Conservation (phyloP, 2,329 filamentous ascomycete genomes). For the Ascomycota sp. region DNA sequence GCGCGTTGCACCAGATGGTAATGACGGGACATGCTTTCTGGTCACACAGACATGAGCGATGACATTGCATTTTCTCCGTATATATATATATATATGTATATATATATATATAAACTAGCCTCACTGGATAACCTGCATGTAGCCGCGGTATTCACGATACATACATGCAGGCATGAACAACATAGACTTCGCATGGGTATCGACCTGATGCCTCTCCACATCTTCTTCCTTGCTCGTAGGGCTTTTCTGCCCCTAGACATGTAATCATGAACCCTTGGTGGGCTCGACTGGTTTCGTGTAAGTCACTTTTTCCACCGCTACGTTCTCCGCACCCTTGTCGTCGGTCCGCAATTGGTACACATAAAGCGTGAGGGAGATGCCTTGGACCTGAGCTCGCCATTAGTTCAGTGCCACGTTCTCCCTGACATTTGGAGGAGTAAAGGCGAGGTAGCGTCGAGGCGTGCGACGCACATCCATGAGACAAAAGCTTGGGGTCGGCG, state of each 20-base stretch:
- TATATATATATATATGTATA: no score
- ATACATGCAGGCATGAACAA: no score
- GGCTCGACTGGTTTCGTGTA: slow-evolving; percentile 55
- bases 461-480: slow-evolving; percentile 75
- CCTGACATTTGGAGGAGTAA: no score
- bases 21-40: no score
- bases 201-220: slow-evolving; percentile 6
- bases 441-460: background rate
- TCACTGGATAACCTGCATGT: no score
- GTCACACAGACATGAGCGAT: no score
- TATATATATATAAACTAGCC: no score
- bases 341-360: slow-evolving; percentile 74
- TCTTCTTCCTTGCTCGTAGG: background rate
- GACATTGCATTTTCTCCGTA: no score
- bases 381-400: slow-evolving; percentile 47
- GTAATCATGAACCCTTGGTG: slow-evolving; percentile 25
- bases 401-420: background rate
- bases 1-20: slow-evolving; percentile 4
- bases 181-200: slow-evolving; percentile 7
- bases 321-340: slow-evolving; percentile 52
- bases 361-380: slow-evolving; percentile 84
- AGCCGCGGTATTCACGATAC: no score
- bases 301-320: slow-evolving; percentile 68
- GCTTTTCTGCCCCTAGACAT: background rate
- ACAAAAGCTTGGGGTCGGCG: slow-evolving; percentile 77